Conservation (phyloP, 1,284 basidiomycete species). For the Marasmius fiardii region DNA sequence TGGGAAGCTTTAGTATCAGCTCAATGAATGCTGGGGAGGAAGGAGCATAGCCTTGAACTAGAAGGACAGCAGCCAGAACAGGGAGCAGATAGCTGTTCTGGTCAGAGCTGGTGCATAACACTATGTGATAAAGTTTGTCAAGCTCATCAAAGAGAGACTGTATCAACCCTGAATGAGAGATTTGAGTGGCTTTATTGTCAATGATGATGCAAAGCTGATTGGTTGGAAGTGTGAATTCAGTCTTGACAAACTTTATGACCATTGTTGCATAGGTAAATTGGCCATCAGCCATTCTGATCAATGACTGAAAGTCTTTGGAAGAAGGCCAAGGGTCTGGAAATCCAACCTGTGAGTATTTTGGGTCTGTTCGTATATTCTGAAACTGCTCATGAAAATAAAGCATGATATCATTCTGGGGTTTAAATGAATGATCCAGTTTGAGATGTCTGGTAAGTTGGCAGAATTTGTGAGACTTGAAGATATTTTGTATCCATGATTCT, state of each 20-base stretch:
- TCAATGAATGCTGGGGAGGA: neutral
- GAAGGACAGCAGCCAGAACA: neutral
- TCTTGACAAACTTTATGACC: conserved; percentile 23
- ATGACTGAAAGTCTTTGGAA: conserved; percentile 12
- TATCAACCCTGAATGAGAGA: neutral
- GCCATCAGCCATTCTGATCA: conserved; percentile 20
- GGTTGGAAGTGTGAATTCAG: conserved; percentile 18
- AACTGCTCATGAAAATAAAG: neutral
- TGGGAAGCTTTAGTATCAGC: neutral
- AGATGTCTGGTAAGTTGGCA: neutral
- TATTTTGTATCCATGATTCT: conserved; percentile 22
- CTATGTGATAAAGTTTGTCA: neutral
- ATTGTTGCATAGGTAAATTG: conserved; percentile 25
- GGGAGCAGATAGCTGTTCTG: neutral
- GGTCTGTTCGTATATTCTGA: neutral
- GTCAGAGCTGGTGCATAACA: neutral
- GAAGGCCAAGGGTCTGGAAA: conserved; percentile 19
- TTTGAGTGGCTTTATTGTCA: neutral
- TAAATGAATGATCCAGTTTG: neutral
- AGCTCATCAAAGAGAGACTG: conserved; percentile 10
- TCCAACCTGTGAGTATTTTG: too few species aligned
- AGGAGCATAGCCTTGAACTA: too few species aligned
- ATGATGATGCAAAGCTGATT: conserved; percentile 21
- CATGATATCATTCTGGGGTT: neutral
- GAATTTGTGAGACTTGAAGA: neutral